Conservation (phyloP, 139 green algal genomes). For the Pleodorina starrii region DNA sequence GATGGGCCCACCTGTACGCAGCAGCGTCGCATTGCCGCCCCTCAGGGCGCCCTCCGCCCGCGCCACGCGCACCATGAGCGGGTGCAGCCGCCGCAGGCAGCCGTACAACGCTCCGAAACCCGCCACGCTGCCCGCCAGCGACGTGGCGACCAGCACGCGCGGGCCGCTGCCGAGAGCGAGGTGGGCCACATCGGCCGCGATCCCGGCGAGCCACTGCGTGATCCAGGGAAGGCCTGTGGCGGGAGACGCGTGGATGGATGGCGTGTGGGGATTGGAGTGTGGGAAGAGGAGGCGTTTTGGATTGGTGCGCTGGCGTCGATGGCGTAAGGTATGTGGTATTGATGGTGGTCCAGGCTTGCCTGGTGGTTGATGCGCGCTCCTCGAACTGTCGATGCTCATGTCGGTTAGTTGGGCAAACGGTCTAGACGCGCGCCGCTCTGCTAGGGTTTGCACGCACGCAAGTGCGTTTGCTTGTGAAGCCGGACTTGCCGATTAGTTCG, state of each 20-base stretch:
- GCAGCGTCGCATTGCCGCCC: background rate
- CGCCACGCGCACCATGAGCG: conserved; percentile 16
- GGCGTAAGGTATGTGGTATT: no score
- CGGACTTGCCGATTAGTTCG: background rate
- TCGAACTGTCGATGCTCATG: no score
- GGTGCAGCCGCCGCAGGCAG: conserved; percentile 24
- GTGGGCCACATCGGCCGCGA: conserved; percentile 14
- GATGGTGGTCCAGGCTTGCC: no score
- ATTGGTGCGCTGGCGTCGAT: background rate
- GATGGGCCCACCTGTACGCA: background rate
- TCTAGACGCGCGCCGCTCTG: no score
- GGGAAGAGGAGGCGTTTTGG: background rate
- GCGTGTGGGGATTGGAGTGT: background rate
- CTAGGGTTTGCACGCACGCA: no score
- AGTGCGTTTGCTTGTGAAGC: no score
- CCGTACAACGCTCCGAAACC: conserved; percentile 25
- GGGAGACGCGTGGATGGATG: background rate
- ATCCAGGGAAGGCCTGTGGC: conserved; percentile 13
- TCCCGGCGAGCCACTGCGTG: background rate
- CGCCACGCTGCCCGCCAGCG: background rate
- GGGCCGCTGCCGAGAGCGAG: background rate
- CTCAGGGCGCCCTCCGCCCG: background rate
- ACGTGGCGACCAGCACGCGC: background rate
- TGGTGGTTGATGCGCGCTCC: no score
- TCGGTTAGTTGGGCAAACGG: no score